Conservation (phyloP, 495 filamentous ascomycete species). For the Hypoxylon perforatum region DNA sequence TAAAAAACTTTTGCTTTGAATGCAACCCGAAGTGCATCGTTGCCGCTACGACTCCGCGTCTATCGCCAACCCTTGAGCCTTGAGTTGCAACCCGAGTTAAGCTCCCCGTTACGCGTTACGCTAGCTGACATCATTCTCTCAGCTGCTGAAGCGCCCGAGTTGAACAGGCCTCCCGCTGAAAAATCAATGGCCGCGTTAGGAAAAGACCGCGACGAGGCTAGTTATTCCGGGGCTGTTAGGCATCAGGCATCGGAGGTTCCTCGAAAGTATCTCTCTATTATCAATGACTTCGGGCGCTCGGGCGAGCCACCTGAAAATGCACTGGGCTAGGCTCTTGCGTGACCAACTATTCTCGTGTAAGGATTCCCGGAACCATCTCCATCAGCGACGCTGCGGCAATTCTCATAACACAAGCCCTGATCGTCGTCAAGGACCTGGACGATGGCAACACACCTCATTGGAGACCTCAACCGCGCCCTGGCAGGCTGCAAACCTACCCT, state of each 20-base stretch:
- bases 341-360: conserved; percentile 4
- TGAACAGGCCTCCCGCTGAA: conserved; percentile 32
- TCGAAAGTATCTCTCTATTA: not conserved
- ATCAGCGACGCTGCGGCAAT: conserved; percentile 1
- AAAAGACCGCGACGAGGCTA: not conserved
- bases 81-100: conserved; percentile 31
- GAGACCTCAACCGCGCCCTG: conserved; percentile 41
- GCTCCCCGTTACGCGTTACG: conserved; percentile 2
- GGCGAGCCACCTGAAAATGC: not conserved
- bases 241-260: conserved; percentile 3
- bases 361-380: conserved; percentile 5
- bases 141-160: conserved; percentile 27
- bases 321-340: conserved; percentile 3
- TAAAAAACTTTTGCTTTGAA: conserved; percentile 5
- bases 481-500: conserved; percentile 39
- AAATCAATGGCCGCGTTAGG: conserved; percentile 1
- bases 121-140: conserved; percentile 39
- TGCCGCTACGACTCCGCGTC: conserved; percentile 21
- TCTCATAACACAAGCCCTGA: conserved; percentile 6
- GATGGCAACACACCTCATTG: conserved; percentile 25
- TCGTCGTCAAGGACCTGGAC: conserved; percentile 25
- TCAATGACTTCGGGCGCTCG: not conserved
- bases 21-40: conserved; percentile 13
- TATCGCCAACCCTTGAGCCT: conserved; percentile 28
- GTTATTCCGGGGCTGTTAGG: conserved; percentile 5